phyloP scores from a whole-genome alignment of 331 rosid genomes.

The Pyrus hybrid region DNA sequence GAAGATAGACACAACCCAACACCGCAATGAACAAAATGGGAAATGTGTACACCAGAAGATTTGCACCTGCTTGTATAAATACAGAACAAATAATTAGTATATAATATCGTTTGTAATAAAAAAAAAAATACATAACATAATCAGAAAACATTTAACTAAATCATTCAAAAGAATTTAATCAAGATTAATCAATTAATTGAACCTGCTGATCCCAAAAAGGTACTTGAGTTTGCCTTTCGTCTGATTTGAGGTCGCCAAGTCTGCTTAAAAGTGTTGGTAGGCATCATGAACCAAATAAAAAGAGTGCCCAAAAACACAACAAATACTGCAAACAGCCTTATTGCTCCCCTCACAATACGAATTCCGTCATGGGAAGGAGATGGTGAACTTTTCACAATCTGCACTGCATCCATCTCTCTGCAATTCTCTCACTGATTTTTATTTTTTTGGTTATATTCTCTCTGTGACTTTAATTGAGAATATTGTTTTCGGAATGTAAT shows the following conservation, averaged over 20 bases:
- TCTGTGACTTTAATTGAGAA: too few species aligned
- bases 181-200: neutral
- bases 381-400: neutral
- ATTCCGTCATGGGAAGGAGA: conserved; percentile 1
- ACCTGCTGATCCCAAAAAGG: conserved; percentile 48
- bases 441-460: too few species aligned
- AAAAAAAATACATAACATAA: too few species aligned
- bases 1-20: conserved; percentile 43
- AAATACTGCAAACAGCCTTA: conserved; percentile 21
- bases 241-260: conserved; percentile 24
- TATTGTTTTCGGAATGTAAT: too few species aligned
- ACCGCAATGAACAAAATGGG: conserved; percentile 41
- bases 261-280: conserved; percentile 30
- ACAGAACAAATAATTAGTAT: neutral
- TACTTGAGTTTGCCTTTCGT: conserved; percentile 6
- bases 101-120: too few species aligned
- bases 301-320: conserved; percentile 29
- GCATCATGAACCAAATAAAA: conserved; percentile 39
- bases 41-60: conserved; percentile 26
- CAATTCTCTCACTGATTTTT: neutral
- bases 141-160: too few species aligned
- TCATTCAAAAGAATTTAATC: neutral
- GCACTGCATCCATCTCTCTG: conserved; percentile 10
- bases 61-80: conserved; percentile 13
- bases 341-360: neutral